phyloP scores from a whole-genome alignment of 495 filamentous ascomycete genomes.

The Jackrogersella multiformis region DNA sequence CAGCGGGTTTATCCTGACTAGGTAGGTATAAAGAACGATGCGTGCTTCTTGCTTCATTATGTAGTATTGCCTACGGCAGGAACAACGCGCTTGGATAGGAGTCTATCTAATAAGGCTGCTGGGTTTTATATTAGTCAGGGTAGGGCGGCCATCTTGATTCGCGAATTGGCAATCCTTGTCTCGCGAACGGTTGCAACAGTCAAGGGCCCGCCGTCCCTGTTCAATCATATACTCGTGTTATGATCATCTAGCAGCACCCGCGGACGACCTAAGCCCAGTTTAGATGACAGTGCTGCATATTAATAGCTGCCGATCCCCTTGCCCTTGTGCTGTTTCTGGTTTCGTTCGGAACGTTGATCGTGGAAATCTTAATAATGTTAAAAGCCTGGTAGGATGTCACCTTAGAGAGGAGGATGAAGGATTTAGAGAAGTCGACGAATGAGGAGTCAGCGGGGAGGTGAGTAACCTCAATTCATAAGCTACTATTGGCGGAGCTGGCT shows the following conservation, averaged over 20 bases:
- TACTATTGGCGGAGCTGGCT: conserved; percentile 19
- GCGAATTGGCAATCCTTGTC: conserved; percentile 26
- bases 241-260: conserved; percentile 11
- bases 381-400: conserved; percentile 28
- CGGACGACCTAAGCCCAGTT: conserved; percentile 18
- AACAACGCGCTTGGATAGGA: conserved; percentile 18
- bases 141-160: conserved; percentile 23
- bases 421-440: conserved; percentile 24
- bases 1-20: conserved; percentile 10
- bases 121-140: conserved; percentile 29
- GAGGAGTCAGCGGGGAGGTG: conserved; percentile 1
- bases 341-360: background rate
- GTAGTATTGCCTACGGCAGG: conserved; percentile 26
- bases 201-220: conserved; percentile 16
- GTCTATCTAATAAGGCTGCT: conserved; percentile 35
- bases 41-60: conserved; percentile 25
- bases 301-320: conserved; percentile 22
- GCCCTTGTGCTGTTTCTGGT: background rate
- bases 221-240: conserved; percentile 24
- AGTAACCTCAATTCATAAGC: conserved; percentile 21
- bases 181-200: conserved; percentile 12
- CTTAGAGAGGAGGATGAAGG: conserved; percentile 32
- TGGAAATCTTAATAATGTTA: conserved; percentile 21
- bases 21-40: conserved; percentile 12
- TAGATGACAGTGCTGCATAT: conserved; percentile 29